These are phyloP conservation scores for Senecio squalidus DNA, from an alignment of 140 eudicot genomes.

Conservation along the genomic window DNA sequence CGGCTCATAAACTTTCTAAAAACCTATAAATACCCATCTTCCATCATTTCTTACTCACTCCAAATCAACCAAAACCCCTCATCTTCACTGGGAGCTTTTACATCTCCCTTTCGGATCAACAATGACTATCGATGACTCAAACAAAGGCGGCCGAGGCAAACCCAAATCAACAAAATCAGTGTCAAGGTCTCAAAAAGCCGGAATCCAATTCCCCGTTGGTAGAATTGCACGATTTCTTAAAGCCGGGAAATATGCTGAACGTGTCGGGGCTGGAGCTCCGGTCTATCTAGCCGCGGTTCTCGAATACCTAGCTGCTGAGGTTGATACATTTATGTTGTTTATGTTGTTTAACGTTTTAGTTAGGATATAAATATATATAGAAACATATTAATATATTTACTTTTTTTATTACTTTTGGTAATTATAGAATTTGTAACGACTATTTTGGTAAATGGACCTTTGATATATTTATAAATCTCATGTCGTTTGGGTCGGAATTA, in stretches of 20 bases:
- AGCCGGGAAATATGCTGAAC: conserved; percentile 60
- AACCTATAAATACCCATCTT: too few species aligned
- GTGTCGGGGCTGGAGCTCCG: conserved; percentile 65
- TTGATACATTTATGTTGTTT: not conserved
- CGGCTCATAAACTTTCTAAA: too few species aligned
- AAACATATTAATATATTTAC: not conserved
- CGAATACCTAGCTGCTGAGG: conserved; percentile 77
- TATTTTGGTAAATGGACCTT: too few species aligned
- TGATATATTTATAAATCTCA: too few species aligned
- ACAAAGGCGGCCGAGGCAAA: conserved; percentile 44
- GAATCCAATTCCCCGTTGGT: conserved; percentile 72
- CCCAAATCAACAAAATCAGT: conserved; percentile 44
- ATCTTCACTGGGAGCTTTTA: too few species aligned
- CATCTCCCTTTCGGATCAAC: too few species aligned
- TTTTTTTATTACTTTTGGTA: not conserved
- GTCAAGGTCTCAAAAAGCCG: conserved; percentile 61
- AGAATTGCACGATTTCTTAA: conserved; percentile 52
- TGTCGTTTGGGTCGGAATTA: too few species aligned
- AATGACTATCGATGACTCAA: conserved; percentile 10
- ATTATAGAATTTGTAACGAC: too few species aligned
- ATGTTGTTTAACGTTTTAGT: not conserved
- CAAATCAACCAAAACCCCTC: not conserved
- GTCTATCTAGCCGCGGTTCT: conserved; percentile 77
- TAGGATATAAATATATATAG: not conserved
- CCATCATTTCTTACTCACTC: too few species aligned